A percentile compares a stretch with the other conserved stretches of the same genome.
phyloP scores from a whole-genome alignment of 192 early-diverging fungal species.

The Umbelopsis isabellina region DNA sequence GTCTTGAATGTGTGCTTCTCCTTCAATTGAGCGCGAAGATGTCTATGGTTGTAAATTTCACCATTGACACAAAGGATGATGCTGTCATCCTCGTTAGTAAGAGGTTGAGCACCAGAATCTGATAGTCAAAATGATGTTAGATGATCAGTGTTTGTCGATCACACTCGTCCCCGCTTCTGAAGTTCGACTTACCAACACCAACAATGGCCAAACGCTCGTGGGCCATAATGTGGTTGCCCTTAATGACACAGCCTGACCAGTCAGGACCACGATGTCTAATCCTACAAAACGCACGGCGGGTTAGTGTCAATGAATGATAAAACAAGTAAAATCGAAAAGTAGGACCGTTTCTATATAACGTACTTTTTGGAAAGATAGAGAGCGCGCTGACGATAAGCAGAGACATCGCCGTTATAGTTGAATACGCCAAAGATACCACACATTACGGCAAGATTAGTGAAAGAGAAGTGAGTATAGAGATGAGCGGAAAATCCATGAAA shows the following conservation, averaged over 20 bases:
- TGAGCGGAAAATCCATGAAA: background rate
- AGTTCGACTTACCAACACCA: constrained; percentile 80
- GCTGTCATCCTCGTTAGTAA: constrained; percentile 89
- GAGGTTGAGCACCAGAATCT: constrained; percentile 95
- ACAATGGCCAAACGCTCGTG: constrained; percentile 99
- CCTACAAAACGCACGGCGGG: constrained; percentile 40
- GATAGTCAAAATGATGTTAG: background rate
- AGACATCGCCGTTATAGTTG: constrained; percentile 80
- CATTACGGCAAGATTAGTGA: constrained; percentile 56
- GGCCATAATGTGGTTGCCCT: constrained; percentile 87
- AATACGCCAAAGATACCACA: constrained; percentile 98
- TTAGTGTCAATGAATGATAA: background rate
- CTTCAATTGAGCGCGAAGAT: constrained; percentile 77
- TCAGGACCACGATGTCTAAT: constrained; percentile 98
- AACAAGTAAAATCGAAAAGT: background rate
- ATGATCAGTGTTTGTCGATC: background rate
- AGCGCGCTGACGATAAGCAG: constrained; percentile 80
- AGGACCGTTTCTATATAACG: constrained; percentile 10
- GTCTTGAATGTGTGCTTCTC: constrained; percentile 83
- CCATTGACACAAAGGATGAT: constrained; percentile 94
- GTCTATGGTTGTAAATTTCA: constrained; percentile 98
- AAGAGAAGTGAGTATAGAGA: background rate
- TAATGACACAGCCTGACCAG: constrained; percentile 89
- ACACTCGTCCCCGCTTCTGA: background rate
- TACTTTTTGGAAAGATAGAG: constrained; percentile 88